Conservation (phyloP, 2,329 filamentous ascomycete species). For the Trichoderma afroharzianum region DNA sequence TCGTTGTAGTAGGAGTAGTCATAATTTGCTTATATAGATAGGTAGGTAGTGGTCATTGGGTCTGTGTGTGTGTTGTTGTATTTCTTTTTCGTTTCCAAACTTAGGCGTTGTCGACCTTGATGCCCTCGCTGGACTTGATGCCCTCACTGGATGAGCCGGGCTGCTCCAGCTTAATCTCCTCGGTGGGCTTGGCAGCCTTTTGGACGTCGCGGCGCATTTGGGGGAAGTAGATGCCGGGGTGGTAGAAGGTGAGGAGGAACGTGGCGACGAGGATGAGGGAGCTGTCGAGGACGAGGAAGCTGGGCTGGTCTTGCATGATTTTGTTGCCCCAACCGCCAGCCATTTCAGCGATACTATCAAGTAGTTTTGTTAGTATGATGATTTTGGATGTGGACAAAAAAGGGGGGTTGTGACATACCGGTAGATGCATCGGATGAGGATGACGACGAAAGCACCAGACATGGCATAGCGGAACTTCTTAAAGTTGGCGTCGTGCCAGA, state of each 20-base stretch:
- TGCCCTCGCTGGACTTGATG: conserved; percentile 26
- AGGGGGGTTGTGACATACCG: conserved; percentile 36
- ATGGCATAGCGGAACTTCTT: conserved; percentile 44
- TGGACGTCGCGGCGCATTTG: conserved; percentile 42
- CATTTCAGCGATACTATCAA: conserved; percentile 57
- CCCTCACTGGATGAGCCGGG: conserved; percentile 29
- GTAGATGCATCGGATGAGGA: conserved; percentile 53
- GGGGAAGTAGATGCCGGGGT: conserved; percentile 54
- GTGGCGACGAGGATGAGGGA: conserved; percentile 50
- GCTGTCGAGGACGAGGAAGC: conserved; percentile 56
- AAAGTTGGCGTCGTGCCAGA: conserved; percentile 45
- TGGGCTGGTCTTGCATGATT: conserved; percentile 60
- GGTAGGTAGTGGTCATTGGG: too few species aligned
- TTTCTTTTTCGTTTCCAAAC: background rate
- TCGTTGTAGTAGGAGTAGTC: background rate
- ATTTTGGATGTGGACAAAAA: background rate
- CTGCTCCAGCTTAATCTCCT: conserved; percentile 25
- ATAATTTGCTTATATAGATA: background rate
- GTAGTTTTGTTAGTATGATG: background rate
- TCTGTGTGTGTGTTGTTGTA: background rate
- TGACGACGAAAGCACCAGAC: conserved; percentile 40
- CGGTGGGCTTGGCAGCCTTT: conserved; percentile 12
- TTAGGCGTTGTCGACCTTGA: conserved; percentile 1
- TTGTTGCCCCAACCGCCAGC: conserved; percentile 60
- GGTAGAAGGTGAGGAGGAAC: conserved; percentile 48